Evolutionary conservation across 352 stramenopile genomes (phyloP).

Genomic region (Lagenidium giganteum): DNA sequence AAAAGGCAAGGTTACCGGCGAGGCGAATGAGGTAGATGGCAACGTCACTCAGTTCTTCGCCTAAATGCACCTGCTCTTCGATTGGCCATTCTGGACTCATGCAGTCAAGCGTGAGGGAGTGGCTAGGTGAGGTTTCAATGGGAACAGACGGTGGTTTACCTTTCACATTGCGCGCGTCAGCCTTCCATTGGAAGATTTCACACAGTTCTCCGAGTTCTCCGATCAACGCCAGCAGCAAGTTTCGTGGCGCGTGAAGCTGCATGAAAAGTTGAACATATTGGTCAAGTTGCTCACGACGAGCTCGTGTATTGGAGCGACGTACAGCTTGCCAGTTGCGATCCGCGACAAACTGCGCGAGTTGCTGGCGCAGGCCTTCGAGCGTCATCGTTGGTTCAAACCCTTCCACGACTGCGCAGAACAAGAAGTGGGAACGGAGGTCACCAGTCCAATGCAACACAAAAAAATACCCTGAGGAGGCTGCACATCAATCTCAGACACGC

Average conservation of each 20-base stretch:
- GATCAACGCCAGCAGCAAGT: conserved; percentile 81
- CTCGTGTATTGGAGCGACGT: not conserved
- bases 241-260: conserved; percentile 44
- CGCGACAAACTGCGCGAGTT: conserved; percentile 18
- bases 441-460: too few species aligned
- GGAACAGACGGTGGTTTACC: too few species aligned
- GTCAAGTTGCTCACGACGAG: not conserved
- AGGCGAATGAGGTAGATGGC: conserved; percentile 95
- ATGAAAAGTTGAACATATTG: not conserved
- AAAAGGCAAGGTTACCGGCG: conserved; percentile 39
- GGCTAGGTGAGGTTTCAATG: too few species aligned
- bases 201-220: conserved; percentile 89
- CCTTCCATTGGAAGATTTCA: conserved; percentile 89
- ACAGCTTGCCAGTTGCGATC: conserved; percentile 23
- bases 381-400: conserved; percentile 16
- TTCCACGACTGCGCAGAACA: too few species aligned
- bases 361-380: conserved; percentile 18
- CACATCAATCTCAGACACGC: too few species aligned
- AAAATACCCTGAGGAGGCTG: too few species aligned
- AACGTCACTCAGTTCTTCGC: conserved; percentile 96
- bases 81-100: conserved; percentile 42
- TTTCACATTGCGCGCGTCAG: too few species aligned
- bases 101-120: not conserved
- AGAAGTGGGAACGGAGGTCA: too few species aligned
- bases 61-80: conserved; percentile 85